Evolutionary conservation across 768 basidiomycete genomes (phyloP).

Genomic region (Boletus insuetus): DNA sequence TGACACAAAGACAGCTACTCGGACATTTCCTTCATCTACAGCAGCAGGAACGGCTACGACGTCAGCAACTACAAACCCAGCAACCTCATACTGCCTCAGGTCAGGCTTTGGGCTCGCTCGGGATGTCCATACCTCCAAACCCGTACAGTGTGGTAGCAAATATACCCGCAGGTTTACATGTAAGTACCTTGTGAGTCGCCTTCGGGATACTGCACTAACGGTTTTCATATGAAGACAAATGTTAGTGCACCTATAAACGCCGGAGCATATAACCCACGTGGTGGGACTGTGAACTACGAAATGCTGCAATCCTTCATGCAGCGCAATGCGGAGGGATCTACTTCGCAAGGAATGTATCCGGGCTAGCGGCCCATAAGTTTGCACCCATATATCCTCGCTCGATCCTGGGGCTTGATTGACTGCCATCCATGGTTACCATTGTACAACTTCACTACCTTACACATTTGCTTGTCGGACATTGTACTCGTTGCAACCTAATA

Average conservation of each 20-base stretch:
- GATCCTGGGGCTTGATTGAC: neutral
- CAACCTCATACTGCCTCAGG: constrained; percentile 11
- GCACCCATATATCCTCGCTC: neutral
- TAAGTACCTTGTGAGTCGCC: constrained; percentile 3
- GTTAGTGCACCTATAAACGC: constrained; percentile 2
- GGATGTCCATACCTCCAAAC: constrained; percentile 7
- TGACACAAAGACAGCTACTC: constrained; percentile 21
- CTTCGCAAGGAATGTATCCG: constrained; percentile 18
- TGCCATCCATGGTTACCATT: neutral
- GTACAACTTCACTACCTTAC: constrained; percentile 13
- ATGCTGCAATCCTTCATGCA: constrained; percentile 50
- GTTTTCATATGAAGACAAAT: constrained; percentile 11
- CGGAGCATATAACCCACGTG: constrained; percentile 24
- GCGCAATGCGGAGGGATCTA: constrained; percentile 33
- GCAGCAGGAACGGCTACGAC: constrained; percentile 22
- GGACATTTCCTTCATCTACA: constrained; percentile 12
- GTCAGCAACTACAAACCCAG: constrained; percentile 27
- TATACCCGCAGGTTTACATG: constrained; percentile 17
- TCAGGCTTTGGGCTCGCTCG: constrained; percentile 17
- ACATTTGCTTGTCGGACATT: constrained; percentile 1
- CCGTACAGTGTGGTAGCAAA: constrained; percentile 6
- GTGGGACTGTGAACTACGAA: constrained; percentile 35
- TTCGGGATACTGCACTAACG: neutral
- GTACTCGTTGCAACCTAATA: neutral
- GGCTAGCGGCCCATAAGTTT: constrained; percentile 9